phyloP scores from a whole-genome alignment of 768 basidiomycete genomes.

The Mycena alexandri region DNA sequence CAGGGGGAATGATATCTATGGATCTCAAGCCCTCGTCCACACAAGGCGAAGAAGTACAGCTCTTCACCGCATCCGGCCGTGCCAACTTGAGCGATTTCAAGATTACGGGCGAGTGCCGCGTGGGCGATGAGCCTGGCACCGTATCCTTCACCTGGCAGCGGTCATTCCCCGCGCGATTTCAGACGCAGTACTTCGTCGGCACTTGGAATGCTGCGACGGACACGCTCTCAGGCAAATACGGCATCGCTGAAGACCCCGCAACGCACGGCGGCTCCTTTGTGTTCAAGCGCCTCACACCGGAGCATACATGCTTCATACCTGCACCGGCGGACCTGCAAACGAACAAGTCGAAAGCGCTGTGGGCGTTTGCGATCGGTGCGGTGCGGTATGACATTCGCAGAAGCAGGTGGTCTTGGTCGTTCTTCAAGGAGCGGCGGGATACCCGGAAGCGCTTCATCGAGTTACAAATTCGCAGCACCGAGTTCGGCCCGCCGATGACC shows the following conservation, averaged over 20 bases:
- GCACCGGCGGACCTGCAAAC: slow-evolving; percentile 37
- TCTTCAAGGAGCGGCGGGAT: slow-evolving; percentile 44
- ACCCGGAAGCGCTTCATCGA: slow-evolving; percentile 42
- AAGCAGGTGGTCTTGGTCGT: slow-evolving; percentile 45
- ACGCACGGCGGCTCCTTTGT: slow-evolving; percentile 40
- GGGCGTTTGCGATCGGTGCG: slow-evolving; percentile 47
- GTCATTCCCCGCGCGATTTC: slow-evolving; percentile 38
- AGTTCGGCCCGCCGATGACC: slow-evolving; percentile 31
- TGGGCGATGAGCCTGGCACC: slow-evolving; percentile 1
- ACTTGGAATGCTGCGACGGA: slow-evolving; percentile 30
- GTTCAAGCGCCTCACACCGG: slow-evolving; percentile 42
- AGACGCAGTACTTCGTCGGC: slow-evolving; percentile 39
- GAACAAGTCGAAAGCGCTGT: slow-evolving; percentile 44
- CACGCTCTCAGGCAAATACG: slow-evolving; percentile 44
- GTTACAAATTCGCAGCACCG: slow-evolving; percentile 41
- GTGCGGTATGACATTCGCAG: slow-evolving; percentile 37
- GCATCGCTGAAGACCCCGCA: slow-evolving; percentile 25
- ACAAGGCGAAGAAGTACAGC: slow-evolving; percentile 7
- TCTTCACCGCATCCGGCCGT: slow-evolving; percentile 20
- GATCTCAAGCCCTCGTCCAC: slow-evolving; percentile 10
- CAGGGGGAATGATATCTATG: slow-evolving; percentile 31
- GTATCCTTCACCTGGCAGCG: slow-evolving; percentile 38
- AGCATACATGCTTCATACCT: slow-evolving; percentile 43
- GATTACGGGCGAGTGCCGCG: slow-evolving; percentile 36
- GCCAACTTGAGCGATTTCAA: slow-evolving; percentile 30